A percentile compares a stretch with the other conserved stretches of the same genome.
phyloP scores from a whole-genome alignment of 1,139 yeast genomes.

The Suhomyces choctaworum region DNA sequence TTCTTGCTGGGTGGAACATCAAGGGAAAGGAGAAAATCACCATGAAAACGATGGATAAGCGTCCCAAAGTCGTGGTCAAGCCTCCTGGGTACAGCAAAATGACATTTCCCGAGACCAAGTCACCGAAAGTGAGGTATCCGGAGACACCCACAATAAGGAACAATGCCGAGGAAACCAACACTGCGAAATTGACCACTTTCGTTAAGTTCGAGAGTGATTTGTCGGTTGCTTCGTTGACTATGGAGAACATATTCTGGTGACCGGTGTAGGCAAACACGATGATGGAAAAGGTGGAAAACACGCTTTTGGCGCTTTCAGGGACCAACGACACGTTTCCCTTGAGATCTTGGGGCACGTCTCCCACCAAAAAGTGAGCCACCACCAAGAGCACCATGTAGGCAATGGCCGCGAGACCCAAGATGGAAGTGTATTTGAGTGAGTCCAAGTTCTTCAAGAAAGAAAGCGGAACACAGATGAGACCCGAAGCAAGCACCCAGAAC shows the following conservation, averaged over 20 bases:
- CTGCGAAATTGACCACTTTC: conserved; percentile 55
- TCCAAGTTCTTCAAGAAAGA: conserved; percentile 46
- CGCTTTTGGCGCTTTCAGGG: conserved; percentile 60
- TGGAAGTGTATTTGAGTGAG: conserved; percentile 46
- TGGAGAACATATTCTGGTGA: conserved; percentile 52
- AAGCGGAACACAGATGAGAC: conserved; percentile 41
- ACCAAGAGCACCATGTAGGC: conserved; percentile 41
- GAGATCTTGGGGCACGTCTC: conserved; percentile 46
- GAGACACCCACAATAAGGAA: conserved; percentile 43
- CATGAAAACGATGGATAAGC: conserved; percentile 75
- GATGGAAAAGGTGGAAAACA: conserved; percentile 60
- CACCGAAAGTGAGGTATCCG: conserved; percentile 49
- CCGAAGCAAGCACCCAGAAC: conserved; percentile 42
- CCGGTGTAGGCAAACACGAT: conserved; percentile 53
- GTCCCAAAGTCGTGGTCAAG: conserved; percentile 58
- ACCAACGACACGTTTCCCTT: conserved; percentile 57
- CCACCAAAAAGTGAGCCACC: conserved; percentile 33
- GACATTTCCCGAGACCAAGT: conserved; percentile 66
- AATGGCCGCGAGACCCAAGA: conserved; percentile 43
- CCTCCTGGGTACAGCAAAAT: conserved; percentile 62
- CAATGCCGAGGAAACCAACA: conserved; percentile 38
- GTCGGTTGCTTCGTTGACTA: conserved; percentile 52
- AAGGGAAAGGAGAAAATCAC: conserved; percentile 87
- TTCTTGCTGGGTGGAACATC: conserved; percentile 90
- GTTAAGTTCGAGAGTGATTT: conserved; percentile 53